Evolutionary conservation across 495 filamentous ascomycete species (phyloP), one percentile per base, ranked within the genome.

Genomic region (Talaromyces liani): DNA sequence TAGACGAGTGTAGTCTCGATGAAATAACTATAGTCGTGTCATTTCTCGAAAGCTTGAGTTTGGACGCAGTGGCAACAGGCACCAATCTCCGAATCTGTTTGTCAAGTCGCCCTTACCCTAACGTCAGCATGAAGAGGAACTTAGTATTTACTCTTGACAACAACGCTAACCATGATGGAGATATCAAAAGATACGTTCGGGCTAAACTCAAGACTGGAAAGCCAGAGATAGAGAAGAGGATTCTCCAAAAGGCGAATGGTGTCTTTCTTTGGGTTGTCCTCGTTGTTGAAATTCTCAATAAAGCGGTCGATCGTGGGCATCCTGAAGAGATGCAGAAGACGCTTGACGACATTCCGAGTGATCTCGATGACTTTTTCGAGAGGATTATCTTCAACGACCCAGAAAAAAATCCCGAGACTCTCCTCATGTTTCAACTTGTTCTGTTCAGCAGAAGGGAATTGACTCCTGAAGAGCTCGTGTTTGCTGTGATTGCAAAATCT

Each of bases 1-100:
- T 79, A 14, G 76, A 79, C 65, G 76, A 79, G 62, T 73, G 77
- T 47, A 63, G 71, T 31, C 41, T 63, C 22, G 10, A 63, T 9
- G 27, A 67, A 25, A 49, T 65, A 22, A n/a, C 14, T 1, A n/a
- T 33, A 6, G 53, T 67, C 27, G 24, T 70, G 14, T 36, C 51
- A 3, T 70, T 61, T 27, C 29, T 58, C 10, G 63, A 65, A 45
- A 16, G 64, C 7, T 34, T 69, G 33, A 60, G 41, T 6, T 16
- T 51, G 41, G 8, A 33, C 22, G 53, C 64, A 25, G 14, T 51
- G 31, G 29, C 20, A 9, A 12, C 27, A 12, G 55, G 59, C n/a
- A 49, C 34, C 24, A 34, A 20, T 24, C 24, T 70, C 7, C n/a
- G 60, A 14, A 61, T 72, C 14, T 69, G 66, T 55, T 57, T 72